Conservation (phyloP, 140 eudicot genomes). For the Bidens hawaiensis region DNA sequence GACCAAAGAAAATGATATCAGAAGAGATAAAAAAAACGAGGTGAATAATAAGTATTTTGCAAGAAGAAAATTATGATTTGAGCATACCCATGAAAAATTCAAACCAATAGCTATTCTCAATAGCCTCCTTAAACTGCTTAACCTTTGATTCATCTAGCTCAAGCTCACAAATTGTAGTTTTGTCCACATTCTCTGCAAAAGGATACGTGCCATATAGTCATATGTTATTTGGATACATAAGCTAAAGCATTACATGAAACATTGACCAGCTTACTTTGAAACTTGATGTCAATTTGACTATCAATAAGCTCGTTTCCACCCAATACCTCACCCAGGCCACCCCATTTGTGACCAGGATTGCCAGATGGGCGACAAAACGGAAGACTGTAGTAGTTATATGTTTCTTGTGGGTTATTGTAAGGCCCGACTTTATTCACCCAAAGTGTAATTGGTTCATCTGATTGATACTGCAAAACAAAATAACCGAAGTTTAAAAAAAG, state of each 20-base stretch:
- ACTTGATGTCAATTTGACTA: conserved; percentile 74
- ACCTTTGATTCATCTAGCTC: conserved; percentile 75
- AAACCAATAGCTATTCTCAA: conserved; percentile 88
- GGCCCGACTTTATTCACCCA: conserved; percentile 99
- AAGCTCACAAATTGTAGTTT: conserved; percentile 57
- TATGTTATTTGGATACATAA: conserved; percentile 3
- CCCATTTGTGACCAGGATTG: conserved; percentile 78
- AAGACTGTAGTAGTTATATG: conserved; percentile 87
- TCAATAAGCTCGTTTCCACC: conserved; percentile 94
- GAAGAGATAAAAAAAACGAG: conserved; percentile 10
- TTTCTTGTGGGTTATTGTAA: conserved; percentile 90
- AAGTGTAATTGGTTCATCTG: conserved; percentile 52
- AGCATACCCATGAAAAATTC: conserved; percentile 81
- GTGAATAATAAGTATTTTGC: not conserved
- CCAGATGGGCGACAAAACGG: conserved; percentile 72
- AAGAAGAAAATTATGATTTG: not conserved
- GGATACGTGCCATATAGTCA: conserved; percentile 8
- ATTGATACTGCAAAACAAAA: conserved; percentile 55
- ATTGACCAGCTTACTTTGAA: conserved; percentile 39
- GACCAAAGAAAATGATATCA: conserved; percentile 29
- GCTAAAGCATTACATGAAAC: conserved; percentile 1
- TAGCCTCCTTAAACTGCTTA: conserved; percentile 82
- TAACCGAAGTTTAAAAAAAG: not conserved
- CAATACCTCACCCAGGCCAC: conserved; percentile 91
- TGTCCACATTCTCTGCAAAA: conserved; percentile 71